These are phyloP conservation scores for Colletotrichum salicis DNA, from an alignment of 2,329 filamentous ascomycete genomes.

Conservation along the genomic window DNA sequence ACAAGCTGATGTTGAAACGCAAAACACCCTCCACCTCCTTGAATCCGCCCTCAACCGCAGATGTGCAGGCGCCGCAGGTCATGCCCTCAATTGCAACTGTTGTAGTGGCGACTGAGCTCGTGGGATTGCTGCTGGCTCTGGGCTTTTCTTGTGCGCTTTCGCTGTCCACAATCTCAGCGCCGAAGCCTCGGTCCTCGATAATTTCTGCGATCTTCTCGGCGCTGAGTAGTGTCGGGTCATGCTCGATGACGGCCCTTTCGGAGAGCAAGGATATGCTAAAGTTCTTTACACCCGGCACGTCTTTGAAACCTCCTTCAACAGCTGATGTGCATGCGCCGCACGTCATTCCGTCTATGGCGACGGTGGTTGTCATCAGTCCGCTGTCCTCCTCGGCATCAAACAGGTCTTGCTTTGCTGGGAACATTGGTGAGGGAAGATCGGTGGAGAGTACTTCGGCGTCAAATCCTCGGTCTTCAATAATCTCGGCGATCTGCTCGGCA, in stretches of 20 bases:
- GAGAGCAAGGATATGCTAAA: conserved; percentile 87
- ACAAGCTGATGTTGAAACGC: conserved; percentile 93
- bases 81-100: conserved; percentile 94
- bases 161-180: conserved; percentile 77
- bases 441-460: conserved; percentile 90
- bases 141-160: conserved; percentile 44
- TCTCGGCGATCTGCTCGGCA: conserved; percentile 81
- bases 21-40: conserved; percentile 79
- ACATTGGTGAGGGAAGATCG: conserved; percentile 71
- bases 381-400: conserved; percentile 51
- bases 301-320: conserved; percentile 82
- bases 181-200: conserved; percentile 81
- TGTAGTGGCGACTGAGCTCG: conserved; percentile 70
- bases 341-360: conserved; percentile 89
- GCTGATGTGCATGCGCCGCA: conserved; percentile 90
- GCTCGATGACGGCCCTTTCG: conserved; percentile 86
- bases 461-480: conserved; percentile 92
- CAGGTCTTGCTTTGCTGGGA: conserved; percentile 48
- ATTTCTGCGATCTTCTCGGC: conserved; percentile 66
- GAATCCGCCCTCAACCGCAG: conserved; percentile 87
- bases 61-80: conserved; percentile 97
- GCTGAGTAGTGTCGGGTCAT: conserved; percentile 70
- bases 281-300: conserved; percentile 76
- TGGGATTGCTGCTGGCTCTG: conserved; percentile 42
- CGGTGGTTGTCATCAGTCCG: conserved; percentile 72